Evolutionary conservation across 1,284 basidiomycete species (phyloP).

Genomic region (Trametes pubescens): DNA sequence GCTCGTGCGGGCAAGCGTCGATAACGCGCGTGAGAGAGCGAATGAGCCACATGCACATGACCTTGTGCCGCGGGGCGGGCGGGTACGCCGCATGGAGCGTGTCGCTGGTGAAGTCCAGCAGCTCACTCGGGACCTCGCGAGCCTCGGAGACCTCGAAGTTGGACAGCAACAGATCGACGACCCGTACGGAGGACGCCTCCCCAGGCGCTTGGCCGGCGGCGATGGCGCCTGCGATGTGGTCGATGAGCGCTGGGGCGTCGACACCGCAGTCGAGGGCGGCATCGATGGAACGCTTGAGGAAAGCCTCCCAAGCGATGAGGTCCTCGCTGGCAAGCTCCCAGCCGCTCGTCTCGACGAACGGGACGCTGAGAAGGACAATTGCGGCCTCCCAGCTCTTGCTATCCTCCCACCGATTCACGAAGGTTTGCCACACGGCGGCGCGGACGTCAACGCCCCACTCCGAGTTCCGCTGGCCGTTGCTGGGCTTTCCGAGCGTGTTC

Average conservation of each 20-base stretch:
- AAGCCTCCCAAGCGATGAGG: slow-evolving; percentile 61
- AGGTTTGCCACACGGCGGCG: slow-evolving; percentile 62
- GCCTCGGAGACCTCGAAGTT: slow-evolving; percentile 58
- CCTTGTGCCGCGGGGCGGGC: slow-evolving; percentile 60
- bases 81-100: slow-evolving; percentile 71
- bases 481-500: slow-evolving; percentile 28
- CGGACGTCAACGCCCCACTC: slow-evolving; percentile 50
- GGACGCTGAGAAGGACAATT: slow-evolving; percentile 62
- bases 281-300: slow-evolving; percentile 58
- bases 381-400: slow-evolving; percentile 60
- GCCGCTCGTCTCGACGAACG: slow-evolving; percentile 60
- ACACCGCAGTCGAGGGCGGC: slow-evolving; percentile 66
- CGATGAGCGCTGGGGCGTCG: slow-evolving; percentile 59
- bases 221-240: slow-evolving; percentile 59
- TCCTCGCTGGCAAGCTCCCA: slow-evolving; percentile 68
- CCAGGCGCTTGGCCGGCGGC: slow-evolving; percentile 53
- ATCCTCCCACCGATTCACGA: slow-evolving; percentile 60
- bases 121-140: slow-evolving; percentile 52
- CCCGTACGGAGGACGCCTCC: slow-evolving; percentile 53
- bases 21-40: slow-evolving; percentile 60
- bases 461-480: slow-evolving; percentile 38
- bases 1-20: slow-evolving; percentile 58
- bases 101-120: slow-evolving; percentile 66
- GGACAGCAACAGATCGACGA: slow-evolving; percentile 66
- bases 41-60: slow-evolving; percentile 67